phyloP scores from a whole-genome alignment of 2,329 filamentous ascomycete species.

The Trichothecium sympodiale region DNA sequence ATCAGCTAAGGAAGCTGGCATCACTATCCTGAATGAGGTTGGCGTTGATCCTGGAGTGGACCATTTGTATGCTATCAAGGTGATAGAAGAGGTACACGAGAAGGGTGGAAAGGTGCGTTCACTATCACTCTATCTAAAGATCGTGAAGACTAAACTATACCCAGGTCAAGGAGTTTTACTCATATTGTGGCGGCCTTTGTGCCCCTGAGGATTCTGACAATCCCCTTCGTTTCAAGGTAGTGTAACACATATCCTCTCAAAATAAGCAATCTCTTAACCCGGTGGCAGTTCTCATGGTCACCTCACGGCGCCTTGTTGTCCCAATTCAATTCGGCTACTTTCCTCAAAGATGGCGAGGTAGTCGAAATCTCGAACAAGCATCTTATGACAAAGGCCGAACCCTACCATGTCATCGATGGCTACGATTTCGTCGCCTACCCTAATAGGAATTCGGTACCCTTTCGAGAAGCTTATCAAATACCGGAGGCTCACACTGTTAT shows the following conservation, averaged over 20 bases:
- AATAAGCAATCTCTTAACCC: no score
- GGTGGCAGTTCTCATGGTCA: slow-evolving; percentile 50
- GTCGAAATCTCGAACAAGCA: slow-evolving; percentile 26
- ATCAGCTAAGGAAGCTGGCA: slow-evolving; percentile 52
- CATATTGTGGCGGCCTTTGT: slow-evolving; percentile 56
- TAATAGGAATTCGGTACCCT: slow-evolving; percentile 57
- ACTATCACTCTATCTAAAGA: not conserved
- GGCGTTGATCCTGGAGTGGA: slow-evolving; percentile 49
- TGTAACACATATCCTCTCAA: no score
- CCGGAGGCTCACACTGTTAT: slow-evolving; percentile 59
- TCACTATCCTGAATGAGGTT: slow-evolving; percentile 65
- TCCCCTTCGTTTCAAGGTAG: no score
- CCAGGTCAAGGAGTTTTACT: slow-evolving; percentile 47
- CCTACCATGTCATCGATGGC: slow-evolving; percentile 44
- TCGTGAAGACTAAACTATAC: no score
- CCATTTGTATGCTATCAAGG: slow-evolving; percentile 52
- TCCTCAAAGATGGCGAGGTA: slow-evolving; percentile 51
- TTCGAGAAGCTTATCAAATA: slow-evolving; percentile 56
- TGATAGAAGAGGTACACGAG: slow-evolving; percentile 54
- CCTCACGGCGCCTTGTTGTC: slow-evolving; percentile 58
- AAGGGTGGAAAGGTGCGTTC: slow-evolving; percentile 44
- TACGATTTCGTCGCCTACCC: slow-evolving; percentile 62
- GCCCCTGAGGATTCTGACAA: slow-evolving; percentile 69
- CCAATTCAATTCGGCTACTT: slow-evolving; percentile 53
- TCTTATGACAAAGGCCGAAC: slow-evolving; percentile 56